phyloP scores from a whole-genome alignment of 805 yeast species.

The Metschnikowia picachoensis region DNA sequence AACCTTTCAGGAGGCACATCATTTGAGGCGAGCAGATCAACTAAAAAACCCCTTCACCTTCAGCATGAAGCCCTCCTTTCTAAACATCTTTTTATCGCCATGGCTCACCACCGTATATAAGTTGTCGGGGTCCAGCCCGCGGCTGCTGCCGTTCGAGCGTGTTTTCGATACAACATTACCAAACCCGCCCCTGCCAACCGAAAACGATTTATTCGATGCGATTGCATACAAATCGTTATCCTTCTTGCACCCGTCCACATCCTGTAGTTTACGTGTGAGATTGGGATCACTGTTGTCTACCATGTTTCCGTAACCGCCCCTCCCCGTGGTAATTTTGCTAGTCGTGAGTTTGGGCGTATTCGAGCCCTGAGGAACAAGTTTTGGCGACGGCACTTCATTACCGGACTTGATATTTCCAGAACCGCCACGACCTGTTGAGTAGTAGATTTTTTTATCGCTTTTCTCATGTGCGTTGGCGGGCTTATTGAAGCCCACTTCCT shows the following conservation, averaged over 20 bases:
- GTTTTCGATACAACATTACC: slow-evolving; percentile 49
- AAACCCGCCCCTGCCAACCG: slow-evolving; percentile 64
- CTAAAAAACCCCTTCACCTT: slow-evolving; percentile 44
- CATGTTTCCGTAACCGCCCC: slow-evolving; percentile 82
- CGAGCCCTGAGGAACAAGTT: slow-evolving; percentile 54
- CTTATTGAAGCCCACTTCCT: slow-evolving; percentile 9
- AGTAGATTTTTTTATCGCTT: slow-evolving; percentile 33
- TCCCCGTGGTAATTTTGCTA: slow-evolving; percentile 62
- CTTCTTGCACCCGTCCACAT: slow-evolving; percentile 43
- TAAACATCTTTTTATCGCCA: slow-evolving; percentile 24
- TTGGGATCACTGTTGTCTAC: slow-evolving; percentile 55
- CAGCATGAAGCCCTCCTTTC: slow-evolving; percentile 37
- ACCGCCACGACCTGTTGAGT: slow-evolving; percentile 79
- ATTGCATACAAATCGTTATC: slow-evolving; percentile 41
- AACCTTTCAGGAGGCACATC: too few species aligned
- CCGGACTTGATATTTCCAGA: slow-evolving; percentile 61
- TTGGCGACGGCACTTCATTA: slow-evolving; percentile 46
- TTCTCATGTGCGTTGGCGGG: slow-evolving; percentile 11
- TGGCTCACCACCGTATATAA: slow-evolving; percentile 35
- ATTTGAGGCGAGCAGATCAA: background rate
- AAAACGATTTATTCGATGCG: slow-evolving; percentile 42
- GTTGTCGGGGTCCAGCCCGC: slow-evolving; percentile 21
- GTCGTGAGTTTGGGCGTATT: slow-evolving; percentile 57
- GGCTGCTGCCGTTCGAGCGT: slow-evolving; percentile 22
- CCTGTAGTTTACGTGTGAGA: slow-evolving; percentile 60